Evolutionary conservation across 2,329 filamentous ascomycete genomes (phyloP), one percentile per base, ranked within the genome.

Genomic region (Stromatinia cepivora): DNA sequence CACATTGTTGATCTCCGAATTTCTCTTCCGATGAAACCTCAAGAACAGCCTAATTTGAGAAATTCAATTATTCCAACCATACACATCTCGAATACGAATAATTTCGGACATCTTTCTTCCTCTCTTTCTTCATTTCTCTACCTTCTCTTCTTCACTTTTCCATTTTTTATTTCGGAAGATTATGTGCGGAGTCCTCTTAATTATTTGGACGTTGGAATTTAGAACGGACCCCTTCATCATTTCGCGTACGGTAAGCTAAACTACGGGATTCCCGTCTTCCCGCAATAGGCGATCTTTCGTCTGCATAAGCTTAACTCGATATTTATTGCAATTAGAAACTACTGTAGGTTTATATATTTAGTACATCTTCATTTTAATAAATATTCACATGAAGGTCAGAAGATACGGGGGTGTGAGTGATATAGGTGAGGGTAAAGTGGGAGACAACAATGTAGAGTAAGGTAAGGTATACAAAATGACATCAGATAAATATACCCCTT

Each of bases 191-290:
- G n/a, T 9, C 46, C 20, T 64, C n/a, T 28, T 9, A 45, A 25
- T 34, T 20, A 11, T 39, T 67, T 53, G 45, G 36, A 46, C 61
- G 28, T 53, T 67, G 57, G 46, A 62, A 70, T 70, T 46, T 70
- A 59, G 71, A 71, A 61, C 56, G 65, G 57, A 39, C 46, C 61
- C 46, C 61, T 64, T 64, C 61, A 64, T 68, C 20, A 66, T 66
- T 34, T 66, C 46, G 58, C 66, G 59, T 54, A 68, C 57, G 48
- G 66, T 63, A 63, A 70, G 70, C 64, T 57, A 46, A 61, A 25
- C 53, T 58, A 70, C 73, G 72, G 71, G 68, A 72, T 66, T 72
- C 59, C 72, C 72, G 73, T 64, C 65, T 68, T 69, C 67, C 67
- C 67, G 61, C 67, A 42, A 25, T 63, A 50, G 58, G 15, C 52